phyloP scores from a whole-genome alignment of 2,329 filamentous ascomycete genomes.

The Penicillium crustosum region DNA sequence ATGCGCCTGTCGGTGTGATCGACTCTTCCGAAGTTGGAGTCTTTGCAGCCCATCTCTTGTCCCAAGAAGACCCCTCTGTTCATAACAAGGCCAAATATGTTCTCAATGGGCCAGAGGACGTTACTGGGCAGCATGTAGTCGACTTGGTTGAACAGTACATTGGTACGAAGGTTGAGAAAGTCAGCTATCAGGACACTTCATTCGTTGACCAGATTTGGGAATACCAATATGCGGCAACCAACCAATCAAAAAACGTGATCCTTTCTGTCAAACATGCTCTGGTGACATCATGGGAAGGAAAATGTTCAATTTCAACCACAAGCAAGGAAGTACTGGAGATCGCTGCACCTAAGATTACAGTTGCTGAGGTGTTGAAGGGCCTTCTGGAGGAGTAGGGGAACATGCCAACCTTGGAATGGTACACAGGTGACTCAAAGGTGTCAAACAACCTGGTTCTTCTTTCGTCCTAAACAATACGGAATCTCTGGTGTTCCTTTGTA shows the following conservation, averaged over 20 bases:
- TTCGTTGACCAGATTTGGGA: constrained; percentile 30
- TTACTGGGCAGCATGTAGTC: constrained; percentile 39
- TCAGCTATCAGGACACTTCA: constrained; percentile 34
- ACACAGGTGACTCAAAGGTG: too few species aligned
- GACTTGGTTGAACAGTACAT: constrained; percentile 39
- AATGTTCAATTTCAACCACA: constrained; percentile 26
- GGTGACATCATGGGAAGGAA: constrained; percentile 34
- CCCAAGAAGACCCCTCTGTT: constrained; percentile 25
- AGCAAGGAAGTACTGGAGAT: constrained; percentile 34
- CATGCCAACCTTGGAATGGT: too few species aligned
- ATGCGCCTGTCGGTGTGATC: constrained; percentile 31
- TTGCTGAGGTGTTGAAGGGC: constrained; percentile 22
- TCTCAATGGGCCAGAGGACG: constrained; percentile 43
- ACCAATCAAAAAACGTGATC: constrained; percentile 31
- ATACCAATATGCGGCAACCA: constrained; percentile 4
- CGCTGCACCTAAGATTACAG: constrained; percentile 30
- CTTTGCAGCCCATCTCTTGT: constrained; percentile 39
- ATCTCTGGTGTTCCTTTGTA: too few species aligned
- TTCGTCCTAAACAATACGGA: too few species aligned
- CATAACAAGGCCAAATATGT: constrained; percentile 41
- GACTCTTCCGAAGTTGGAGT: constrained; percentile 29
- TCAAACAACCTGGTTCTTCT: too few species aligned
- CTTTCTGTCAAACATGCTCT: constrained; percentile 27
- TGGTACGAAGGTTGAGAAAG: constrained; percentile 27
- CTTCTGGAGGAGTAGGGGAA: constrained; percentile 11